Base-by-base conservation (phyloP, 495 filamentous ascomycete genomes). In the Echria macrotheca region DNA sequence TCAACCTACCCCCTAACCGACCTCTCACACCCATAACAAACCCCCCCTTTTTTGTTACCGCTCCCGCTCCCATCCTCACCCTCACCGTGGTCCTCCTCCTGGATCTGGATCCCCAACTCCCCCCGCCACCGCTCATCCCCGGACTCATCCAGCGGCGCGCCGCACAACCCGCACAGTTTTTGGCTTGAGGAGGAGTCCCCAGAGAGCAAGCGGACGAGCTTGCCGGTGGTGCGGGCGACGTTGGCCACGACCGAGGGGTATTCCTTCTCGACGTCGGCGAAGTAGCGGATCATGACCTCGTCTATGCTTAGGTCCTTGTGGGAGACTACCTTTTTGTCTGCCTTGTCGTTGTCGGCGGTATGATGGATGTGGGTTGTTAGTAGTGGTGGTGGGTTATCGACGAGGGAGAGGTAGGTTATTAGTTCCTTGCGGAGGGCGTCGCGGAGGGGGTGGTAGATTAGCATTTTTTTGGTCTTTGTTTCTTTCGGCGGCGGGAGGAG, bases 181-280 rank as follows among this genome's bases (percentile, higher is more conserved):
- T 31, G 32, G 5, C 22, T 45, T 3, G 24, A 41, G 4, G 5
- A 17, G 21, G 31, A 42, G 3, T 12, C 47, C 3, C 21, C 38
- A 1, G 25, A 47, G 7, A 21, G 29, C 29, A 55, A 44, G 45
- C 73, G 57, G 28, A 79, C 60, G 24, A 97, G 74, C 68, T 91
- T 94, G 49, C 83, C 82, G 8, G 84, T 83, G 23, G 90, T 98
- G 50, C 86, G 78, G 4, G 95, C 88, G 8, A 97, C 93, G 59
- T 98, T 98, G 12, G 89, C 82, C 53, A 98, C 93, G 21, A 97
- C 87, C 46, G 84, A 87, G 8, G 91, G 91, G 63, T 91, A 97
- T 40, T 84, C 87, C 47, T 79, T 77, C 62, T 96, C 94, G 19
- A 95, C 89, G 5, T 83, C 87, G 41, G 78, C 75, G 57, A 98